Conservation (phyloP, 2,329 filamentous ascomycete genomes). For the Moelleriella libera region DNA sequence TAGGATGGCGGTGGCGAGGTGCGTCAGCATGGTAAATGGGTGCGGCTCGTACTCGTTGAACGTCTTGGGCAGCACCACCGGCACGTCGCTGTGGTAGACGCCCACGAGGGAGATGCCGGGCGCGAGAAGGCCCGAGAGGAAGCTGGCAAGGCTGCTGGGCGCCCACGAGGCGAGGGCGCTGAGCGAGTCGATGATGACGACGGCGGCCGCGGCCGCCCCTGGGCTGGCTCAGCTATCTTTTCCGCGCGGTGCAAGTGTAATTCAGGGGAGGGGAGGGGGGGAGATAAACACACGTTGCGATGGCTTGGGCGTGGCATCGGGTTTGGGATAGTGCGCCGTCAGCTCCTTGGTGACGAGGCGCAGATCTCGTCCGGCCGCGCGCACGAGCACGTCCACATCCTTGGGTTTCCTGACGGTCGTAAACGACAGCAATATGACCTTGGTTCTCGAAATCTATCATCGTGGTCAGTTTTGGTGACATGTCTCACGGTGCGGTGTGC, state of each 20-base stretch:
- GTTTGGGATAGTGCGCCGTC: slow-evolving; percentile 29
- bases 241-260: background rate
- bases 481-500: background rate
- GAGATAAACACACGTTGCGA: too few species aligned
- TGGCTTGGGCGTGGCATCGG: slow-evolving; percentile 22
- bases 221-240: background rate
- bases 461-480: background rate
- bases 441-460: slow-evolving; percentile 42
- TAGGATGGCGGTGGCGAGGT: slow-evolving; percentile 81
- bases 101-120: slow-evolving; percentile 60
- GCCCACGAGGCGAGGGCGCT: slow-evolving; percentile 46
- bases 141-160: slow-evolving; percentile 46
- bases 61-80: slow-evolving; percentile 31
- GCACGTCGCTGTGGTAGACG: slow-evolving; percentile 72
- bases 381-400: slow-evolving; percentile 54
- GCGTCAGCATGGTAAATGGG: slow-evolving; percentile 58
- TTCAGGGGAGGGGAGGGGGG: background rate
- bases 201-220: slow-evolving; percentile 34
- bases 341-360: slow-evolving; percentile 46
- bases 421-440: slow-evolving; percentile 66
- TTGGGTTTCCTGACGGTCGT: slow-evolving; percentile 52
- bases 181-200: slow-evolving; percentile 71
- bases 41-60: slow-evolving; percentile 47
- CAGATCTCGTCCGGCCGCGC: slow-evolving; percentile 44
- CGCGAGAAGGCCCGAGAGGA: slow-evolving; percentile 54